A percentile compares a stretch with the other conserved stretches of the same genome.
Conservation (phyloP, 2,329 filamentous ascomycete species). For the Phyllosticta citriasiana region DNA sequence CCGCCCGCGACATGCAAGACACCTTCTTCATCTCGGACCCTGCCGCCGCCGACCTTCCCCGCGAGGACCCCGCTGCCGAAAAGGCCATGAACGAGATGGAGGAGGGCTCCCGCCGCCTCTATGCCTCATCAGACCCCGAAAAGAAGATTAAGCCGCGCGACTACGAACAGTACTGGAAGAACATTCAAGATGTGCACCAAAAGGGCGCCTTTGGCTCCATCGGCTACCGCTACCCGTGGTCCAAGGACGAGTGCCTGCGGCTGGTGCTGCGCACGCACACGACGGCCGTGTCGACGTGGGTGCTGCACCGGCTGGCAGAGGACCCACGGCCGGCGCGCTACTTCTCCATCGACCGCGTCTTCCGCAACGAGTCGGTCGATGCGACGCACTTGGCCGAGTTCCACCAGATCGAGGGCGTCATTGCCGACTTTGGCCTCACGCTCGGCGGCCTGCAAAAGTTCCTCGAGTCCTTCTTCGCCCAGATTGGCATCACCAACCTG, state of each 20-base stretch:
- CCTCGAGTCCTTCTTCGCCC: constrained; percentile 90
- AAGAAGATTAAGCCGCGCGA: constrained; percentile 46
- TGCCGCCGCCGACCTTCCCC: constrained; percentile 56
- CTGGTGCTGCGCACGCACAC: constrained; percentile 94
- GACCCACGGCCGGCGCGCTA: constrained; percentile 82
- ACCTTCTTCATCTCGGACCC: constrained; percentile 98
- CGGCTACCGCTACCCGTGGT: constrained; percentile 93
- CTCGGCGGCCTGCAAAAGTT: constrained; percentile 89
- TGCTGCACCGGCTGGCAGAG: constrained; percentile 80
- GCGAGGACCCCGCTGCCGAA: constrained; percentile 43
- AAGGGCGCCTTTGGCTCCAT: constrained; percentile 88
- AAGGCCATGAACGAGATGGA: constrained; percentile 40
- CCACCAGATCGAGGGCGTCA: constrained; percentile 97
- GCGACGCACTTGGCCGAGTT: constrained; percentile 96
- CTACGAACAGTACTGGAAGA: constrained; percentile 80
- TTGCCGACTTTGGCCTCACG: constrained; percentile 89
- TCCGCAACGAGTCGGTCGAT: constrained; percentile 95
- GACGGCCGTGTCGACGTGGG: constrained; percentile 80
- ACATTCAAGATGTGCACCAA: constrained; percentile 79
- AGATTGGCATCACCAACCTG: constrained; percentile 82
- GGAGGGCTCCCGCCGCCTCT: constrained; percentile 40
- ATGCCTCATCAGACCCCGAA: constrained; percentile 41
- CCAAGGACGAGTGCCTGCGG: constrained; percentile 71
- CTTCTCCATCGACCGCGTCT: constrained; percentile 97
- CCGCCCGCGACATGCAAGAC: constrained; percentile 92